phyloP scores from a whole-genome alignment of 2,329 filamentous ascomycete species.

The Chaetomiaceae sp. region DNA sequence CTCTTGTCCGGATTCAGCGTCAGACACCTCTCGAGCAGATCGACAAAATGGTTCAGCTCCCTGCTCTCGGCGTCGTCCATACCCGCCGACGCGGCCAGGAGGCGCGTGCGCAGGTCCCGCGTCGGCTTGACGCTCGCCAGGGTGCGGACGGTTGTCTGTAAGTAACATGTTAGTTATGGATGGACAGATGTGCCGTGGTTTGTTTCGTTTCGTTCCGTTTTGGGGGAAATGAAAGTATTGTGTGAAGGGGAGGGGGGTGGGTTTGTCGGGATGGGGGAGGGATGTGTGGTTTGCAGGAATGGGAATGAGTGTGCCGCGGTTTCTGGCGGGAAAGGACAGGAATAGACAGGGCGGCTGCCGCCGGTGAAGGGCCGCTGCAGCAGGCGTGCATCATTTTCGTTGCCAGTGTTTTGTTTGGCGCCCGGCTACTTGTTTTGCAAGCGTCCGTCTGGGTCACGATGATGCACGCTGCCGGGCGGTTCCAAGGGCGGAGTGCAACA shows the following conservation, averaged over 20 bases:
- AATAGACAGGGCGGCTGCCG: not conserved
- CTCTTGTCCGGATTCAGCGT: slow-evolving; percentile 89
- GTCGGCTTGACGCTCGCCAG: slow-evolving; percentile 69
- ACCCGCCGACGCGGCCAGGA: slow-evolving; percentile 68
- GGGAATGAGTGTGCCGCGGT: not conserved
- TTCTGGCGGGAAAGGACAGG: too few species aligned
- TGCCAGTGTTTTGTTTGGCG: too few species aligned
- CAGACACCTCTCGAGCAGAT: slow-evolving; percentile 83
- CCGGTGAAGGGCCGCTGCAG: slow-evolving; percentile 1
- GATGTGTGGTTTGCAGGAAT: too few species aligned
- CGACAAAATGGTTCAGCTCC: slow-evolving; percentile 78
- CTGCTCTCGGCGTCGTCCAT: slow-evolving; percentile 69
- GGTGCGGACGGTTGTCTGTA: slow-evolving; percentile 61
- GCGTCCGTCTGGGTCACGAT: not conserved
- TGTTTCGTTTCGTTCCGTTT: too few species aligned
- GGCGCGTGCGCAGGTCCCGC: slow-evolving; percentile 73
- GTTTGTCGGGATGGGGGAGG: not conserved
- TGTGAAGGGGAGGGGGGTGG: not conserved
- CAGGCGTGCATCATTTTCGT: not conserved
- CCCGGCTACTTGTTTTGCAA: not conserved
- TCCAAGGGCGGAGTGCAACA: too few species aligned
- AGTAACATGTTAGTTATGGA: slow-evolving; percentile 1
- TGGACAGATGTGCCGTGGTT: too few species aligned
- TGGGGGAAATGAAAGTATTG: not conserved
- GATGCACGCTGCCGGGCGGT: not conserved